Evolutionary conservation across 768 basidiomycete genomes (phyloP).

Genomic region (Sarcodon aspratus): DNA sequence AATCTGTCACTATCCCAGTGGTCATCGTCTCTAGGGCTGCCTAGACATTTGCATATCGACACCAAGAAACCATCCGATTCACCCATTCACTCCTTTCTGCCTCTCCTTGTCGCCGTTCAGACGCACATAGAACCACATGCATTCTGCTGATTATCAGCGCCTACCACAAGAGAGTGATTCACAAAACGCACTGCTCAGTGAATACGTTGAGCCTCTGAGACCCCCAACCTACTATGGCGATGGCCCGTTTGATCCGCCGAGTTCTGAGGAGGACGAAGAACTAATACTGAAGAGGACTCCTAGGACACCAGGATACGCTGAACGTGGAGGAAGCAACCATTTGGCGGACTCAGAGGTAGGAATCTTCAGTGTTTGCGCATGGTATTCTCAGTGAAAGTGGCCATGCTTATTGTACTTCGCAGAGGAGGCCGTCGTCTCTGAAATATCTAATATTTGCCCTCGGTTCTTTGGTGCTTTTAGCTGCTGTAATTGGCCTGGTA

Average conservation of each 20-base stretch:
- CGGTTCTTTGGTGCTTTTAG: conserved; percentile 43
- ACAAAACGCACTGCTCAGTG: no score
- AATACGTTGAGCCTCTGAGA: not conserved
- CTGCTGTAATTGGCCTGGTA: conserved; percentile 63
- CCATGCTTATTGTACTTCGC: not conserved
- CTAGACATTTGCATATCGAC: no score
- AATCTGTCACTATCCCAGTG: no score
- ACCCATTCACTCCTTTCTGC: no score
- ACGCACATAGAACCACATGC: not conserved
- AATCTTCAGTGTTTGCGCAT: not conserved
- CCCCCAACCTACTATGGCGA: conserved; percentile 52
- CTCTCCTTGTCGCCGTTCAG: no score
- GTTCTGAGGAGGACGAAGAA: conserved; percentile 46
- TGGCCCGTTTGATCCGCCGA: conserved; percentile 66
- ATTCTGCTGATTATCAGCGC: not conserved
- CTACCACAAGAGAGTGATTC: not conserved
- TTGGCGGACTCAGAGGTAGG: not conserved
- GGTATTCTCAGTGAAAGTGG: not conserved
- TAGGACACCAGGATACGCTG: conserved; percentile 15
- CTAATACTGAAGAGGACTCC: conserved; percentile 35
- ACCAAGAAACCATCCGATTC: no score
- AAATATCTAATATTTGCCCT: conserved; percentile 56
- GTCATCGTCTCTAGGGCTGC: no score
- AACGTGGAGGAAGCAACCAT: conserved; percentile 13
- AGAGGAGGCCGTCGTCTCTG: conserved; percentile 39